Percentiles rank a stretch among this genome's conserved stretches.
Evolutionary conservation across 495 filamentous ascomycete genomes (phyloP).

Genomic region (Penicillium bovifimosum): DNA sequence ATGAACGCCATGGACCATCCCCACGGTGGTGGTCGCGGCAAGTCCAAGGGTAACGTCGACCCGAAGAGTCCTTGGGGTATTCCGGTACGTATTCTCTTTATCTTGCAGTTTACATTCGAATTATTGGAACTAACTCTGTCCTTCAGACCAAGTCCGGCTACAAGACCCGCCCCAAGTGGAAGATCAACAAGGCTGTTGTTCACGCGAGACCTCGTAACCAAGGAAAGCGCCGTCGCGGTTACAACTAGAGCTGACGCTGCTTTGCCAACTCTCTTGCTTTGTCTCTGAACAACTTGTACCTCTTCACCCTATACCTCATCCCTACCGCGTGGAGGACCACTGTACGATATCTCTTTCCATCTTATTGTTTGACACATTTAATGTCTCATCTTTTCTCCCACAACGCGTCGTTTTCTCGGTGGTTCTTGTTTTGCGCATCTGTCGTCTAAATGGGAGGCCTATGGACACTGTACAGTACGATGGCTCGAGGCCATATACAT

Average conservation of each 20-base stretch:
- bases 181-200: slow-evolving; percentile 78
- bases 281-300: slow-evolving; percentile 9
- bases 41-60: slow-evolving; percentile 94
- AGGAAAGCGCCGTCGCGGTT: slow-evolving; percentile 57
- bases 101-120: not conserved
- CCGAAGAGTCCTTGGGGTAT: slow-evolving; percentile 94
- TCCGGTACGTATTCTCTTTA: slow-evolving; percentile 59
- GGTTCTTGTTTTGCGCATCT: slow-evolving; percentile 13
- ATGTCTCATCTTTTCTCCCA: slow-evolving; percentile 7
- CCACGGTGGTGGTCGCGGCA: slow-evolving; percentile 96
- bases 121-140: slow-evolving; percentile 15
- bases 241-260: slow-evolving; percentile 27
- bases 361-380: slow-evolving; percentile 12
- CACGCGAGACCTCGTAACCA: slow-evolving; percentile 69
- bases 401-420: slow-evolving; percentile 6
- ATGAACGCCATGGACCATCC: slow-evolving; percentile 98
- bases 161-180: slow-evolving; percentile 80
- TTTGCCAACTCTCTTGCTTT: slow-evolving; percentile 7
- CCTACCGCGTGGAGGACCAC: slow-evolving; percentile 9
- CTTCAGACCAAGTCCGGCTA: slow-evolving; percentile 86
- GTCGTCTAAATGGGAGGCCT: slow-evolving; percentile 13
- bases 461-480: slow-evolving; percentile 23
- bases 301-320: slow-evolving; percentile 19
- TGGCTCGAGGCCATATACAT: slow-evolving; percentile 15
- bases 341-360: slow-evolving; percentile 23